Conservation (phyloP, 441 rosid species). For the Aleurites moluccanus region DNA sequence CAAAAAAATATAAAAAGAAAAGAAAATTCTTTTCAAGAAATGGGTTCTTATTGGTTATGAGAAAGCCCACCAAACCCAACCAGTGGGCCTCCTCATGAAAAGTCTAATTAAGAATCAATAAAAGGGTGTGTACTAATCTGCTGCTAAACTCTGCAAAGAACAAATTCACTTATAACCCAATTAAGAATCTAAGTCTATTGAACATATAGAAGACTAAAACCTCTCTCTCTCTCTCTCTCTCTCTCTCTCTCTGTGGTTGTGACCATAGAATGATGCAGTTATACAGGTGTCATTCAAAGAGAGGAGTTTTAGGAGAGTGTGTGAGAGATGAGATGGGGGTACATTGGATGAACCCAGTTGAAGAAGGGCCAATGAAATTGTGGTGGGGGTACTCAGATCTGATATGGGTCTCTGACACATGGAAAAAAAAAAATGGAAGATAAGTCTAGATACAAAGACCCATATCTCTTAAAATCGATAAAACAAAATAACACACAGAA, state of each 20-base stretch:
- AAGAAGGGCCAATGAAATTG: slow-evolving; percentile 10
- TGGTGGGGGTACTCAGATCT: slow-evolving; percentile 28
- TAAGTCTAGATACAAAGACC: slow-evolving; percentile 45
- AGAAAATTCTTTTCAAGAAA: background rate
- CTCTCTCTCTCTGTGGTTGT: background rate
- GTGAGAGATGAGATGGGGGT: background rate
- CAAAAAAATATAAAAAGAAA: background rate
- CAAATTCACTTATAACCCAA: slow-evolving; percentile 5
- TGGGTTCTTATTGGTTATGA: slow-evolving; percentile 33
- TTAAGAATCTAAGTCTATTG: background rate
- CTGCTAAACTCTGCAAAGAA: slow-evolving; percentile 4
- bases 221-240: background rate
- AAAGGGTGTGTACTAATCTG: background rate
- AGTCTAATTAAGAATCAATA: slow-evolving; percentile 5
- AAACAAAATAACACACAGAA: slow-evolving; percentile 5
- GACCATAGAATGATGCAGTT: slow-evolving; percentile 9
- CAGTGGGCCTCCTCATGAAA: slow-evolving; percentile 32
- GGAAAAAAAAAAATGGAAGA: slow-evolving; percentile 9
- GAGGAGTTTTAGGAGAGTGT: background rate
- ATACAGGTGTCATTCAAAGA: slow-evolving; percentile 23
- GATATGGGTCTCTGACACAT: slow-evolving; percentile 35
- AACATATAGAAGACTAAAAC: background rate
- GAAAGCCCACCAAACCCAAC: slow-evolving; percentile 48
- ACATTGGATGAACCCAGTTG: slow-evolving; percentile 16
- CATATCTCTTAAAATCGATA: slow-evolving; percentile 30